Evolutionary conservation across 2,329 filamentous ascomycete species (phyloP).

Genomic region (Fusarium nelsonii): DNA sequence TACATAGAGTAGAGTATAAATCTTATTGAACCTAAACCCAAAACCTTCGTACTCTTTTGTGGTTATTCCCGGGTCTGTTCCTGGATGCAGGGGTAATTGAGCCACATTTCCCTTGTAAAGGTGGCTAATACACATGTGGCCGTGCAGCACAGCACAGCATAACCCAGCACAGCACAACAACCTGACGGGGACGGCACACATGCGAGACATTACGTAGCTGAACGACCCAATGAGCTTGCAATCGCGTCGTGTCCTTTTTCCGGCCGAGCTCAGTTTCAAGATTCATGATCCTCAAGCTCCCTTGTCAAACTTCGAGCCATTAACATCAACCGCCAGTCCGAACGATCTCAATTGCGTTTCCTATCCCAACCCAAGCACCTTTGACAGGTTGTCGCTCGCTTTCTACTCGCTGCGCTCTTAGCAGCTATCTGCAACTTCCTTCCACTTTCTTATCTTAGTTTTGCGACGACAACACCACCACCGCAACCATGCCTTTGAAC

Average conservation of each 20-base stretch:
- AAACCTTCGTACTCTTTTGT: too few relatives aligned
- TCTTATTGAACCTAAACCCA: too few relatives aligned
- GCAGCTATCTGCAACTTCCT: conserved; percentile 33
- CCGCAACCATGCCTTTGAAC: conserved; percentile 63
- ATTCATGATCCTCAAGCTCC: conserved; percentile 45
- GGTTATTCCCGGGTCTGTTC: not conserved
- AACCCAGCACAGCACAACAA: not conserved
- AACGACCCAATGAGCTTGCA: conserved; percentile 49
- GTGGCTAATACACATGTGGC: conserved; percentile 22
- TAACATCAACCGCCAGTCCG: conserved; percentile 25
- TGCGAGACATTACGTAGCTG: conserved; percentile 38
- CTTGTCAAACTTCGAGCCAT: conserved; percentile 39
- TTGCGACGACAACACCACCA: conserved; percentile 27
- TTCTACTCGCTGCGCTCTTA: conserved; percentile 34
- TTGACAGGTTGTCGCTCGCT: conserved; percentile 36
- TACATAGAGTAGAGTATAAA: too few relatives aligned
- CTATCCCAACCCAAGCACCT: conserved; percentile 5
- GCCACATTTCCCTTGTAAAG: conserved; percentile 7
- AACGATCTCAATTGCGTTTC: conserved; percentile 36
- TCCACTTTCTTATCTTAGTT: conserved; percentile 23
- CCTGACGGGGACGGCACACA: conserved; percentile 11
- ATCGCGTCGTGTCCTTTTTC: conserved; percentile 52
- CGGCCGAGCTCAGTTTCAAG: conserved; percentile 38
- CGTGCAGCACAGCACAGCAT: not conserved
- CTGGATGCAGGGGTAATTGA: not conserved